Evolutionary conservation across 2,329 filamentous ascomycete genomes (phyloP).

Genomic region (Penicillium digitatum): DNA sequence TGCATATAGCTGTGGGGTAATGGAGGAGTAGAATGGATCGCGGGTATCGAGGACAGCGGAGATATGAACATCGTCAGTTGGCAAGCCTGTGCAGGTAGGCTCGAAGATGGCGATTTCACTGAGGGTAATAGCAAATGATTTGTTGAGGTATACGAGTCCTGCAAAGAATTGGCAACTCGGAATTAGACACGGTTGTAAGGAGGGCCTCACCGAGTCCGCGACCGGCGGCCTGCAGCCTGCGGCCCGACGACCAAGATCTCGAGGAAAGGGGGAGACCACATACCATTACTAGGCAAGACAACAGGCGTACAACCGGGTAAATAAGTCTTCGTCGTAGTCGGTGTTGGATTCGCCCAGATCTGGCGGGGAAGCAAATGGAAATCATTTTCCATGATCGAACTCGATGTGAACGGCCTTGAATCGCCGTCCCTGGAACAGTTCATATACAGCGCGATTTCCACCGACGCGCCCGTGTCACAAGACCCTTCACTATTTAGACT

Average conservation of each 20-base stretch:
- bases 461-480: constrained; percentile 1
- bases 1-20: constrained; percentile 88
- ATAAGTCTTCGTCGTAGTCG: constrained; percentile 36
- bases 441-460: constrained; percentile 12
- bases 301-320: constrained; percentile 58
- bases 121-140: constrained; percentile 43
- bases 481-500: constrained; percentile 2
- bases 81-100: constrained; percentile 46
- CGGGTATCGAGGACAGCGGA: constrained; percentile 62
- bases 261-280: constrained; percentile 10
- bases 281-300: constrained; percentile 57
- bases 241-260: not conserved
- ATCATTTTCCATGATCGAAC: constrained; percentile 34
- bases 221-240: not conserved
- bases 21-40: constrained; percentile 90
- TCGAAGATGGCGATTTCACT: constrained; percentile 49
- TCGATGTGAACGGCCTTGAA: constrained; percentile 10
- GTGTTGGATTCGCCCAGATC: constrained; percentile 40
- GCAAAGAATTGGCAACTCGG: not conserved
- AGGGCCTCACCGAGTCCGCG: not conserved
- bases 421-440: constrained; percentile 11
- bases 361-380: constrained; percentile 37
- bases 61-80: constrained; percentile 33
- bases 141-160: constrained; percentile 44
- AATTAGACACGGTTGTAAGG: not conserved